A percentile compares a stretch with the other conserved stretches of the same genome.
phyloP scores from a whole-genome alignment of 2,329 filamentous ascomycete genomes.

The Colletotrichum plurivorum region DNA sequence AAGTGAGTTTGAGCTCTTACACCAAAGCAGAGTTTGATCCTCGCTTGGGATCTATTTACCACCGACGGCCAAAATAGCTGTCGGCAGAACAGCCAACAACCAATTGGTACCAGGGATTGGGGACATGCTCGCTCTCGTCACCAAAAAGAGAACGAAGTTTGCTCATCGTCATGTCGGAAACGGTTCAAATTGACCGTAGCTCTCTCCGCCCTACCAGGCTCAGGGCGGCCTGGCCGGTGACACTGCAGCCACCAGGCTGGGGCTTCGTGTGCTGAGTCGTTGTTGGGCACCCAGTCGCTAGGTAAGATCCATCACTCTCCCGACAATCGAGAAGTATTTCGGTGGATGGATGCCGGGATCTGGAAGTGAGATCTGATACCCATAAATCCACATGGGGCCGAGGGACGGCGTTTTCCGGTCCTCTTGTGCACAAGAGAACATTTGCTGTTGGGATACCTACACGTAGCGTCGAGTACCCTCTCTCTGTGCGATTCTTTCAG shows the following conservation, averaged over 20 bases:
- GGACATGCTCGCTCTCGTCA: not conserved
- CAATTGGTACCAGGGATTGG: slow-evolving; percentile 13
- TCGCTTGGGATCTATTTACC: not conserved
- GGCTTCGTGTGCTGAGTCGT: not conserved
- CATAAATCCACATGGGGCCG: not conserved
- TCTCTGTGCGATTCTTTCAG: too few species aligned
- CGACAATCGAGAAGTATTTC: slow-evolving; percentile 10
- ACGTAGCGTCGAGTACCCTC: too few species aligned
- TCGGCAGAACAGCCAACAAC: not conserved
- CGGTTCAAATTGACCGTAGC: too few species aligned
- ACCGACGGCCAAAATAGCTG: not conserved
- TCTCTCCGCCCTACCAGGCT: too few species aligned
- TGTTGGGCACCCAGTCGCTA: not conserved
- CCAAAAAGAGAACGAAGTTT: not conserved
- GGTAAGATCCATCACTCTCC: not conserved
- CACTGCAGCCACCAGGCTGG: too few species aligned
- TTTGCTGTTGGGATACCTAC: too few species aligned
- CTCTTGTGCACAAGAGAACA: not conserved
- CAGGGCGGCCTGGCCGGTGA: too few species aligned
- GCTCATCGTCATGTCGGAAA: slow-evolving; percentile 24
- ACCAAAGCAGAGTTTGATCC: not conserved
- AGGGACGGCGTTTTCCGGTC: not conserved
- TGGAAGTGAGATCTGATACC: slow-evolving; percentile 27
- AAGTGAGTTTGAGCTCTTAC: slow-evolving; percentile 5
- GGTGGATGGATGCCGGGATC: slow-evolving; percentile 9